phyloP scores from a whole-genome alignment of 305 asterid genomes.

The Fraxinus nigra region DNA sequence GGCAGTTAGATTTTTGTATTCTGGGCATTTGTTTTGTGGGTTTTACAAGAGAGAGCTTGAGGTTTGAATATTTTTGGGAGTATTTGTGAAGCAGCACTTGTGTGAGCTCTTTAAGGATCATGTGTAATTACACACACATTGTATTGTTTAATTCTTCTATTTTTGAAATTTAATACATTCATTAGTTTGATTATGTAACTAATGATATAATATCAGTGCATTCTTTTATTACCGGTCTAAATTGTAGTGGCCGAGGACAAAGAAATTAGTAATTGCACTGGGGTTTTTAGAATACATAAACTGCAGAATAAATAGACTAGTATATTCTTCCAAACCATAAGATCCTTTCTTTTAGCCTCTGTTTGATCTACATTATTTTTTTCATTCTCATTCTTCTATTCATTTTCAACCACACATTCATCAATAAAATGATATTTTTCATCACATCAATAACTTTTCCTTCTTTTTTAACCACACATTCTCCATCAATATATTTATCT shows the following conservation, averaged over 20 bases:
- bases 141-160: background rate
- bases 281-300: background rate
- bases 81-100: background rate
- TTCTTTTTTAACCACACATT: too few relatives aligned
- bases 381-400: too few relatives aligned
- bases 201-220: background rate
- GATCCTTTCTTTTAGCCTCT: background rate
- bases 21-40: background rate
- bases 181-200: background rate
- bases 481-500: too few relatives aligned
- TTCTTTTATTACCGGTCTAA: background rate
- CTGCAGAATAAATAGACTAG: background rate
- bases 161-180: background rate
- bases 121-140: background rate
- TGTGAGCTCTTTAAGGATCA: background rate
- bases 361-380: too few relatives aligned
- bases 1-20: slow-evolving; percentile 23
- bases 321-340: background rate
- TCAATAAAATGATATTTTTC: too few relatives aligned
- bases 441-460: too few relatives aligned
- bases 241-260: background rate
- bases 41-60: background rate
- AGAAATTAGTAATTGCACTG: background rate
- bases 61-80: background rate
- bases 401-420: too few relatives aligned